Percentiles rank a stretch among this genome's conserved stretches.
Evolutionary conservation across 2,329 filamentous ascomycete genomes (phyloP).

Genomic region (Exophiala sp.): DNA sequence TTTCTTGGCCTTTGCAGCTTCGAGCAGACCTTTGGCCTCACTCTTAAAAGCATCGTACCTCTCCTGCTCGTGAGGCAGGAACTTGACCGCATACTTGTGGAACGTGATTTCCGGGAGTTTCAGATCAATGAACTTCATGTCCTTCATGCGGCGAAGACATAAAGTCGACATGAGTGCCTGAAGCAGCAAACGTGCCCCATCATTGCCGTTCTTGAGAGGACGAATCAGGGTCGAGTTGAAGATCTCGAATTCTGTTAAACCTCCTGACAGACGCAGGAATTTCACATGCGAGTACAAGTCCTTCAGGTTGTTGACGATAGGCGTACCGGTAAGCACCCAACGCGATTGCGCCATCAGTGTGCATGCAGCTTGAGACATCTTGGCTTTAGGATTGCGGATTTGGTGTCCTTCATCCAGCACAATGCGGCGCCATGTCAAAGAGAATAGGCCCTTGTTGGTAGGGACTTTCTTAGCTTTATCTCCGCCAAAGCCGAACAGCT

Average conservation of each 20-base stretch:
- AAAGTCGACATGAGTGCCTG: constrained; percentile 76
- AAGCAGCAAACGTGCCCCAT: constrained; percentile 60
- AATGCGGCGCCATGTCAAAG: constrained; percentile 70
- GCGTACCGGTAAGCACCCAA: constrained; percentile 78
- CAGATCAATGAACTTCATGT: constrained; percentile 83
- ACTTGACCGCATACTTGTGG: constrained; percentile 70
- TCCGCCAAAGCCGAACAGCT: constrained; percentile 54
- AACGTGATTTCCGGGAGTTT: constrained; percentile 74
- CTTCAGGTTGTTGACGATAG: constrained; percentile 77
- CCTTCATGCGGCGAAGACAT: constrained; percentile 76
- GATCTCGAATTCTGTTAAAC: constrained; percentile 67
- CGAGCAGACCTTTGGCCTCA: constrained; percentile 67
- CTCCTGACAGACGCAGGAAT: constrained; percentile 72
- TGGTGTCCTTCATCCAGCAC: constrained; percentile 81
- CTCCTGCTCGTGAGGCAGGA: constrained; percentile 68
- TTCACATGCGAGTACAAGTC: constrained; percentile 77
- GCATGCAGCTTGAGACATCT: constrained; percentile 66
- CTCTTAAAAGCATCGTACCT: constrained; percentile 65
- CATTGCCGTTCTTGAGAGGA: constrained; percentile 59
- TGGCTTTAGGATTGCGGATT: constrained; percentile 74
- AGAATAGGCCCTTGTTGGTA: constrained; percentile 54
- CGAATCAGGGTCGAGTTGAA: constrained; percentile 71
- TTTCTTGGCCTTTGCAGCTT: constrained; percentile 40
- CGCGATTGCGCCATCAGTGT: constrained; percentile 65
- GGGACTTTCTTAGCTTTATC: constrained; percentile 42